These are phyloP conservation scores for Aphanomyces invadans DNA, from an alignment of 352 stramenopile species.

Conservation along the genomic window DNA sequence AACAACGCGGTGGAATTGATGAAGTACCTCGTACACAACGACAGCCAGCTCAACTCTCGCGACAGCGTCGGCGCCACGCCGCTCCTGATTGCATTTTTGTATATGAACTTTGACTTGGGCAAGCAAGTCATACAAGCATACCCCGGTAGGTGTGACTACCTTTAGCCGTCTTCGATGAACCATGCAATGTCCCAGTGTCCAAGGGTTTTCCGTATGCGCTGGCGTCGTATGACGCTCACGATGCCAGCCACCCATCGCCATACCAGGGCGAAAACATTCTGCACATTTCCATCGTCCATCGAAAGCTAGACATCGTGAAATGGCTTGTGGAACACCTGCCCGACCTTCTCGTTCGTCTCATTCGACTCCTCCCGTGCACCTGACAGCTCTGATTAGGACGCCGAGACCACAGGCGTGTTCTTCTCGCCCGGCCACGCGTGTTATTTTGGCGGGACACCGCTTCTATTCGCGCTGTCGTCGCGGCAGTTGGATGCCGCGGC, in stretches of 20 bases:
- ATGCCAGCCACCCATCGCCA: constrained; percentile 31
- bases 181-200: neutral
- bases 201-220: constrained; percentile 21
- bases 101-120: constrained; percentile 46
- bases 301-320: constrained; percentile 31
- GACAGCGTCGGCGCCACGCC: constrained; percentile 46
- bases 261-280: constrained; percentile 62
- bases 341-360: constrained; percentile 28
- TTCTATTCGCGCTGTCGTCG: constrained; percentile 50
- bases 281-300: constrained; percentile 58
- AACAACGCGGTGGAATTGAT: constrained; percentile 34
- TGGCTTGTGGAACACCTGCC: constrained; percentile 38
- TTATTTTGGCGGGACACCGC: constrained; percentile 52
- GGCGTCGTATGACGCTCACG: constrained; percentile 31
- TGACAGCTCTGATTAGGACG: constrained; percentile 10
- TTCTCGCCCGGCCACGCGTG: constrained; percentile 41
- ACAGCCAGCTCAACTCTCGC: constrained; percentile 31
- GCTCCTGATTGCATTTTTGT: constrained; percentile 50
- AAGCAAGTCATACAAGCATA: constrained; percentile 34
- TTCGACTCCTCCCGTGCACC: neutral
- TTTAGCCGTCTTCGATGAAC: neutral
- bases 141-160: neutral
- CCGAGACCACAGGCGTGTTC: constrained; percentile 45
- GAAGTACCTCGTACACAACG: constrained; percentile 32
- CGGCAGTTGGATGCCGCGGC: constrained; percentile 44